A percentile compares a stretch with the other conserved stretches of the same genome.
These are phyloP conservation scores for Amanita muscaria DNA, from an alignment of 768 basidiomycete species.

Conservation along the genomic window DNA sequence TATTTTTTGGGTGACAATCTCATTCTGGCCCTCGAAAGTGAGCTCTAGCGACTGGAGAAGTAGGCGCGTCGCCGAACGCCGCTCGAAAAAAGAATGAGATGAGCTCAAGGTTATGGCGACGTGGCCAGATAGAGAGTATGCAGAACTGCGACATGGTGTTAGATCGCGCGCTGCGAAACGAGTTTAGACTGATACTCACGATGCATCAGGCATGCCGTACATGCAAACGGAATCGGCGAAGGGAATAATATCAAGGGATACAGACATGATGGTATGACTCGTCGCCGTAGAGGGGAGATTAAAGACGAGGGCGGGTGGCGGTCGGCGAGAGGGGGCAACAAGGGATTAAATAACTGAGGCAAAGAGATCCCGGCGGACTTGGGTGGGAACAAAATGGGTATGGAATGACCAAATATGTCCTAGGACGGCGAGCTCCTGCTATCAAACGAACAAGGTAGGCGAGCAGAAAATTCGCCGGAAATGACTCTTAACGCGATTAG, in stretches of 20 bases:
- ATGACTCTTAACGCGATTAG: neutral
- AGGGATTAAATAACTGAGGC: too few species aligned
- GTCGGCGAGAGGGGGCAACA: neutral
- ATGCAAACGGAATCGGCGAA: constrained; percentile 50
- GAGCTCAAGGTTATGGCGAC: constrained; percentile 57
- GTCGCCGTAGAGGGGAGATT: constrained; percentile 15
- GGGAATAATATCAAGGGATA: constrained; percentile 58
- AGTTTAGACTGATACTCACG: constrained; percentile 34
- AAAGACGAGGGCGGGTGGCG: constrained; percentile 8
- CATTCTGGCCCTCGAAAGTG: constrained; percentile 82
- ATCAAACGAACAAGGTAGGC: neutral
- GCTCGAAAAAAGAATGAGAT: constrained; percentile 46
- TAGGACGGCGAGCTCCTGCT: neutral
- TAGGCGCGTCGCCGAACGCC: constrained; percentile 39
- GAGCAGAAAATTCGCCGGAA: neutral
- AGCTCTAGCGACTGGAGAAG: constrained; percentile 63
- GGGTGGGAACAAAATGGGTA: constrained; percentile 4
- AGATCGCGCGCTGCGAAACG: constrained; percentile 1
- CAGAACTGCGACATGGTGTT: constrained; percentile 42
- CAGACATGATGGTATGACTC: constrained; percentile 41
- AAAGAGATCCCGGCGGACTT: too few species aligned
- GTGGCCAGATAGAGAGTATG: constrained; percentile 83
- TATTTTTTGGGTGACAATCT: constrained; percentile 52
- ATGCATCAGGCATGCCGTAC: constrained; percentile 57
- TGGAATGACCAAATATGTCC: constrained; percentile 1